Conservation (phyloP, 768 basidiomycete genomes). For the Kwoniella dendrophila region DNA sequence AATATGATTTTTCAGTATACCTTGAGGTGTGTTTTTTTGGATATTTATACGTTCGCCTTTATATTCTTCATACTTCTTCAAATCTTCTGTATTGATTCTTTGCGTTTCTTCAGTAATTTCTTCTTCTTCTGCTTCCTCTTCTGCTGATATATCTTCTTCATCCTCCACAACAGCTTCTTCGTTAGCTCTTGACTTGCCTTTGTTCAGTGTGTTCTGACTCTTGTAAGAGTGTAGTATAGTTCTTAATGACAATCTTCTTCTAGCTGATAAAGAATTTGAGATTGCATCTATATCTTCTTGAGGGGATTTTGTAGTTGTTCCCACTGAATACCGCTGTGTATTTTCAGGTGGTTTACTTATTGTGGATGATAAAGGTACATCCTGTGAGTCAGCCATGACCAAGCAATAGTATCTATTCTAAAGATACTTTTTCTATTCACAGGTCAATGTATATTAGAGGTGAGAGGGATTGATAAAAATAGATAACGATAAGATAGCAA, state of each 20-base stretch:
- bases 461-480: neutral
- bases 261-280: slow-evolving; percentile 13
- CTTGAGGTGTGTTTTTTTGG: neutral
- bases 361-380: no score
- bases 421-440: no score
- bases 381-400: no score
- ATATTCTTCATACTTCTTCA: slow-evolving; percentile 18
- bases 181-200: slow-evolving; percentile 3
- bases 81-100: slow-evolving; percentile 19
- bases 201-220: neutral
- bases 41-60: slow-evolving; percentile 24
- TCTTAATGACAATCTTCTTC: slow-evolving; percentile 19
- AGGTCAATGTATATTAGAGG: no score
- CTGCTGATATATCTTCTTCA: slow-evolving; percentile 23
- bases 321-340: no score
- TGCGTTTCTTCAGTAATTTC: slow-evolving; percentile 7
- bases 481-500: no score
- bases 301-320: neutral
- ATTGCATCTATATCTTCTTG: slow-evolving; percentile 26
- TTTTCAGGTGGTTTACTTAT: no score
- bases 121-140: slow-evolving; percentile 15
- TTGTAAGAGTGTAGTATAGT: slow-evolving; percentile 2
- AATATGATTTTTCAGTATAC: slow-evolving; percentile 9
- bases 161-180: slow-evolving; percentile 11
- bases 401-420: no score